Evolutionary conservation across 2,329 filamentous ascomycete species (phyloP), one percentile per base, ranked within the genome.

Genomic region (Pseudocercospora ulei): DNA sequence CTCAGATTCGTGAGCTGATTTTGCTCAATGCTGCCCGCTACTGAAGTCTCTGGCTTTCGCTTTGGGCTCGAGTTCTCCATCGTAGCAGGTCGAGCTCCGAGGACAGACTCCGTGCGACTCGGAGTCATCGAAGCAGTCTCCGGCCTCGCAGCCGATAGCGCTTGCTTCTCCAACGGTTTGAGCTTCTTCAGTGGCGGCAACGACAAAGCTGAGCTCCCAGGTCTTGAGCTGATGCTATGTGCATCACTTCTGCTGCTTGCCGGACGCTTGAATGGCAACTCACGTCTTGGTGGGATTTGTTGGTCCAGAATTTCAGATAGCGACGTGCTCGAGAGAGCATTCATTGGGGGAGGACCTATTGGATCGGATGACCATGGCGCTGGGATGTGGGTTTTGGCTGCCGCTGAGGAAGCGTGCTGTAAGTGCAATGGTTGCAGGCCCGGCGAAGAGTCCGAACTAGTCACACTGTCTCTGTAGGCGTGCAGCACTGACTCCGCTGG

Each of bases 211-310:
- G 51, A 45, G 9, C 41, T 45, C 2, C 38, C 34, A 7, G 50
- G 50, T n/a, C 48, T 27, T 18, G 47, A 52, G 20, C 39, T 52
- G 27, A 12, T 25, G n/a, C 9, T 25, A 12, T 9, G 23, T 11
- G 24, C 25, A 13, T 39, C 36, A 20, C 39, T 46, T 49, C 22
- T 52, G 47, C 33, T 56, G 56, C 23, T 51, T 41, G 56, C 57
- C n/a, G 56, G 48, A 5, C 59, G 55, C 23, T 54, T 49, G 44
- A 66, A 67, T 3, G 63, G 62, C 11, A 65, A 54, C 43, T 65
- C 62, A 31, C 62, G 47, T 35, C 22, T 41, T 18, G 35, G 50
- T 16, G 45, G 49, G 7, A 53, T 38, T 9, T 46, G 46, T 29
- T 48, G 39, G 14, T 53, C 46, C 1, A 49, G 36, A 5, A 46